A percentile compares a stretch with the other conserved stretches of the same genome.
Conservation (phyloP, 306 rosid species). For the Begonia peltatifolia region DNA sequence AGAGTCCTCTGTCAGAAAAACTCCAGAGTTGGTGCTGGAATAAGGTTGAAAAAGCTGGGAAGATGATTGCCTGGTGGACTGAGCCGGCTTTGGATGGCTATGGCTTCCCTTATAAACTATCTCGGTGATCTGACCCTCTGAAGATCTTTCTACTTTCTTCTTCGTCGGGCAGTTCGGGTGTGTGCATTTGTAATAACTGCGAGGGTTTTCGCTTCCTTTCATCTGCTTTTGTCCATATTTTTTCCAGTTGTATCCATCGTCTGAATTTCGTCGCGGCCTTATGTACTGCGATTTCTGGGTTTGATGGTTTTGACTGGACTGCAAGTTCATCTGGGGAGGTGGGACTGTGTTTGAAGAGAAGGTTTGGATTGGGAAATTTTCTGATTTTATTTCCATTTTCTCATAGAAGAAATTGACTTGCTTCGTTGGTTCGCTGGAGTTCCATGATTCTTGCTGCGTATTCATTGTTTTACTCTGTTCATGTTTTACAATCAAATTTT, state of each 20-base stretch:
- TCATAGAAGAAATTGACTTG: conserved; percentile 19
- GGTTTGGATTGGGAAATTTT: conserved; percentile 7
- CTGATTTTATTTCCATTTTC: conserved; percentile 31
- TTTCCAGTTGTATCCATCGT: conserved; percentile 79
- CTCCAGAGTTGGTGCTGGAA: conserved; percentile 40
- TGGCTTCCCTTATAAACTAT: conserved; percentile 78
- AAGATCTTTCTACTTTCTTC: conserved; percentile 69
- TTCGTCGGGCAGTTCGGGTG: conserved; percentile 43
- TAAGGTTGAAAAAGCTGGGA: conserved; percentile 17
- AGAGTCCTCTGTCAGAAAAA: conserved; percentile 54
- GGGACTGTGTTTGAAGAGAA: background rate
- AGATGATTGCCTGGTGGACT: conserved; percentile 33
- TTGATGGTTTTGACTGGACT: conserved; percentile 20
- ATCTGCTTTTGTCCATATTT: conserved; percentile 88
- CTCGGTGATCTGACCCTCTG: conserved; percentile 74
- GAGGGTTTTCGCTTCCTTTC: conserved; percentile 78
- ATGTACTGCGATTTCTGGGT: conserved; percentile 20
- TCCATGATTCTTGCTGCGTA: conserved; percentile 36
- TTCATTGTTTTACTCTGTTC: conserved; percentile 24
- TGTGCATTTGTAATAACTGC: conserved; percentile 79
- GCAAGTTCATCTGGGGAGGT: background rate
- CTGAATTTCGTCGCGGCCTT: conserved; percentile 40
- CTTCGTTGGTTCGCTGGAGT: conserved; percentile 14
- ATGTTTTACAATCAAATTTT: conserved; percentile 1
- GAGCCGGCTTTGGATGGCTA: conserved; percentile 64